A percentile compares a stretch with the other conserved stretches of the same genome.
These are phyloP conservation scores for Penicillium sclerotigenum DNA, from an alignment of 2,329 filamentous ascomycete species.

Conservation along the genomic window DNA sequence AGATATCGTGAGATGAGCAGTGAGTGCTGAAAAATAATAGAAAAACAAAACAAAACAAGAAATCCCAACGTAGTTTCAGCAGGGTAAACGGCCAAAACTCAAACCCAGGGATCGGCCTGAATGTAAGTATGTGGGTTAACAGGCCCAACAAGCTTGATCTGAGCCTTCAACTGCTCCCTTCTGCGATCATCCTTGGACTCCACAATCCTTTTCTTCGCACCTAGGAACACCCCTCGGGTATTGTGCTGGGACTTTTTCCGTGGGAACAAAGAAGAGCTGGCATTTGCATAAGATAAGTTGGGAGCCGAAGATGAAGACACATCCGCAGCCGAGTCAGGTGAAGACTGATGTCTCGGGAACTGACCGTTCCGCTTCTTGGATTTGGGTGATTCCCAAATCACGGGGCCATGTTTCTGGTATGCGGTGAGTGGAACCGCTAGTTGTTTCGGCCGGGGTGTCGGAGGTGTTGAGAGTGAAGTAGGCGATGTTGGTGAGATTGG, in stretches of 20 bases:
- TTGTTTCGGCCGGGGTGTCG: slow-evolving; percentile 22
- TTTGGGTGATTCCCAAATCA: slow-evolving; percentile 34
- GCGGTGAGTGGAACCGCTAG: slow-evolving; percentile 35
- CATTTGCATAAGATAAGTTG: slow-evolving; percentile 5
- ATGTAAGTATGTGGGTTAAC: slow-evolving; percentile 30
- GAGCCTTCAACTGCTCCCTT: slow-evolving; percentile 39
- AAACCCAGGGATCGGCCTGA: slow-evolving; percentile 32
- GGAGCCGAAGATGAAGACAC: slow-evolving; percentile 3
- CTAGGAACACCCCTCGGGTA: slow-evolving; percentile 26
- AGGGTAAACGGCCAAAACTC: slow-evolving; percentile 3
- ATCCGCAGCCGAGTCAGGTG: not conserved
- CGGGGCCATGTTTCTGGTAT: slow-evolving; percentile 38
- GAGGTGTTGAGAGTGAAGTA: slow-evolving; percentile 6
- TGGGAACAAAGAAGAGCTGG: slow-evolving; percentile 18
- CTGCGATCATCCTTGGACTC: slow-evolving; percentile 36
- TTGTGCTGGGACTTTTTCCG: slow-evolving; percentile 25
- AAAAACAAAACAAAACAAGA: not conserved
- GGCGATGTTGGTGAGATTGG: slow-evolving; percentile 1
- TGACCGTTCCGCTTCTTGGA: slow-evolving; percentile 26
- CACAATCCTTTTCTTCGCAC: slow-evolving; percentile 35
- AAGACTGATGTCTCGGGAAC: slow-evolving; percentile 15
- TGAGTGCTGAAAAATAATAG: not conserved
- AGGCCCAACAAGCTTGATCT: slow-evolving; percentile 42
- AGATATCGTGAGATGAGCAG: slow-evolving; percentile 1
- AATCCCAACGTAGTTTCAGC: not conserved